phyloP scores from a whole-genome alignment of 2,329 filamentous ascomycete genomes.

The Trematosphaeria pertusa region DNA sequence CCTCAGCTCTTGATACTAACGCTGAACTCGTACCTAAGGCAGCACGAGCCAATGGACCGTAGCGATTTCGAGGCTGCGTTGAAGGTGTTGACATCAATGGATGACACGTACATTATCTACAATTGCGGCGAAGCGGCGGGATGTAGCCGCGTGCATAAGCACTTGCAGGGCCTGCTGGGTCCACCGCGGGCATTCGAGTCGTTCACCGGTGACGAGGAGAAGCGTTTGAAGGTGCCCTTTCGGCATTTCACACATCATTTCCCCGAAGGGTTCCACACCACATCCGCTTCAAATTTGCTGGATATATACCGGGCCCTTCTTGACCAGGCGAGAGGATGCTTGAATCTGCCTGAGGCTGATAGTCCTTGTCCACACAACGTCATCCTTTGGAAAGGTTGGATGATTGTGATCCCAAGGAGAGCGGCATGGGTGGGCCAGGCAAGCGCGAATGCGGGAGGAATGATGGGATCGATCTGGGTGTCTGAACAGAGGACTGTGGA shows the following conservation, averaged over 20 bases:
- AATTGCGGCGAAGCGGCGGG: slow-evolving; percentile 56
- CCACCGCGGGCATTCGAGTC: slow-evolving; percentile 39
- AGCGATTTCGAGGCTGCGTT: slow-evolving; percentile 52
- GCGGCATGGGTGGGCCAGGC: slow-evolving; percentile 43
- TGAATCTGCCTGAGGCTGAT: slow-evolving; percentile 19
- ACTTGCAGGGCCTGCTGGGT: slow-evolving; percentile 53
- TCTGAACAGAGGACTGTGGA: slow-evolving; percentile 43
- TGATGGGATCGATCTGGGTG: slow-evolving; percentile 56
- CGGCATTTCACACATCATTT: slow-evolving; percentile 45
- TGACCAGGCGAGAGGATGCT: slow-evolving; percentile 12
- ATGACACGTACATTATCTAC: slow-evolving; percentile 52
- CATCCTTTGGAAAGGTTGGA: slow-evolving; percentile 52
- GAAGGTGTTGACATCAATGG: slow-evolving; percentile 39
- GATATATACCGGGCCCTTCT: slow-evolving; percentile 29
- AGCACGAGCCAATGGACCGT: slow-evolving; percentile 51
- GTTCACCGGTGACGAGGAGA: slow-evolving; percentile 32
- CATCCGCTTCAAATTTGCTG: slow-evolving; percentile 17
- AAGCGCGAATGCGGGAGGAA: slow-evolving; percentile 56
- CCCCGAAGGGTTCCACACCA: slow-evolving; percentile 15
- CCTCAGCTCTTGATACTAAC: slow-evolving; percentile 59
- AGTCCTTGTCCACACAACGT: slow-evolving; percentile 56
- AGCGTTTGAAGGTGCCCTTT: slow-evolving; percentile 42
- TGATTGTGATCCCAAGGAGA: slow-evolving; percentile 57
- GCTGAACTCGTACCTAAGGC: slow-evolving; percentile 54
- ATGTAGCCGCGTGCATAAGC: slow-evolving; percentile 59